A percentile compares a stretch with the other conserved stretches of the same genome.
phyloP scores from a whole-genome alignment of 202 grass and related monocot species.

The Musa balbisiana region DNA sequence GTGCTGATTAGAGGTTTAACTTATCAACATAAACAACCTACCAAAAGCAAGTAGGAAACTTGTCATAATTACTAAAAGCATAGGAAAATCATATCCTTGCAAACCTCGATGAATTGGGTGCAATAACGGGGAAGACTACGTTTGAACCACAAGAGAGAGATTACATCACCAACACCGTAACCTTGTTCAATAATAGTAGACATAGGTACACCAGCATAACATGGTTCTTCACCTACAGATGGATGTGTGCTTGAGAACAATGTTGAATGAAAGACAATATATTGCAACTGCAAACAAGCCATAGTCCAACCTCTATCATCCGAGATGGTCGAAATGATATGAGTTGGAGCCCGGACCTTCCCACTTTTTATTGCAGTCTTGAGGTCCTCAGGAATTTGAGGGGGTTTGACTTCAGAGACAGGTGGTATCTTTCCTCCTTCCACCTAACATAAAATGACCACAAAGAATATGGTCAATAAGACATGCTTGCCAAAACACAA shows the following conservation, averaged over 20 bases:
- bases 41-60: not conserved
- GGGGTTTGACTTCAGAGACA: slow-evolving; percentile 70
- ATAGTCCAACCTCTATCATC: slow-evolving; percentile 82
- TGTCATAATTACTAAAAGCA: not conserved
- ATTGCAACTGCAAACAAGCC: slow-evolving; percentile 10
- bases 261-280: not conserved
- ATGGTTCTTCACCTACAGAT: slow-evolving; percentile 77
- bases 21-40: not conserved
- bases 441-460: slow-evolving; percentile 25
- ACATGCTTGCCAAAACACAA: not conserved
- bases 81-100: slow-evolving; percentile 14
- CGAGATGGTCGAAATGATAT: slow-evolving; percentile 93
- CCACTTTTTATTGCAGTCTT: slow-evolving; percentile 89
- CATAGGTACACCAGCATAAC: slow-evolving; percentile 91
- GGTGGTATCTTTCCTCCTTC: slow-evolving; percentile 77
- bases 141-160: slow-evolving; percentile 97
- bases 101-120: slow-evolving; percentile 94
- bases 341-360: slow-evolving; percentile 88
- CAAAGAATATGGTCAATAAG: not conserved
- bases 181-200: slow-evolving; percentile 86
- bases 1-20: not conserved
- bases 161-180: slow-evolving; percentile 89
- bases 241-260: not conserved
- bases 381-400: slow-evolving; percentile 75
- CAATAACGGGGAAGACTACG: slow-evolving; percentile 88